Evolutionary conservation across 164 flowering plant genomes (phyloP).

Genomic region (Dillenia turbinata): DNA sequence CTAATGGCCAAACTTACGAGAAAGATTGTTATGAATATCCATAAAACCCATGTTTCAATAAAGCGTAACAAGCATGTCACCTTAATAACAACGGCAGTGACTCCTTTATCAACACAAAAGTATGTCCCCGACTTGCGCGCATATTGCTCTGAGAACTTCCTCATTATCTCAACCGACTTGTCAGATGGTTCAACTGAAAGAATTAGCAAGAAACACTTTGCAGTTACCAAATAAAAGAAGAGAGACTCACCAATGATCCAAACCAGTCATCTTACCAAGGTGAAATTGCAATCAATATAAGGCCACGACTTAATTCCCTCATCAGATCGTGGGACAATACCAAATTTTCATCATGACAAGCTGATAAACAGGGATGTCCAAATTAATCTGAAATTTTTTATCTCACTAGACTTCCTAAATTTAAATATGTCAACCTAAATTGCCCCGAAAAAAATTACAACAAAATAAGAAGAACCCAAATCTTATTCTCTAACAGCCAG

Average conservation of each 20-base stretch:
- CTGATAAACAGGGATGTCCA: neutral
- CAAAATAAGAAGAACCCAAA: too few species aligned
- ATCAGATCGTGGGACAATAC: neutral
- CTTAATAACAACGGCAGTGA: conserved; percentile 96
- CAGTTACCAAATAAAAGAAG: neutral
- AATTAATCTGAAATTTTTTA: neutral
- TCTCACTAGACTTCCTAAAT: too few species aligned
- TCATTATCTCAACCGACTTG: conserved; percentile 92
- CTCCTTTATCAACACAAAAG: conserved; percentile 93
- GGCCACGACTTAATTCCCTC: neutral
- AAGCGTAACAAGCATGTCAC: conserved; percentile 21
- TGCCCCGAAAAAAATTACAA: too few species aligned
- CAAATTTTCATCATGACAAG: neutral
- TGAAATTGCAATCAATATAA: neutral
- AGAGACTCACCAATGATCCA: neutral
- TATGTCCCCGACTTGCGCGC: conserved; percentile 91
- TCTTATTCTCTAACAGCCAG: too few species aligned
- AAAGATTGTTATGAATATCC: too few species aligned
- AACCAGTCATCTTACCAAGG: neutral
- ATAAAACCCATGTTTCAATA: too few species aligned
- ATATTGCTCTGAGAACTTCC: conserved; percentile 98
- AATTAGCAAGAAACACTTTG: conserved; percentile 1
- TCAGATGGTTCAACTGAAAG: conserved; percentile 81
- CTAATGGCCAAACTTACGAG: too few species aligned
- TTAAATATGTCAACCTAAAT: too few species aligned